Evolutionary conservation across 495 filamentous ascomycete species (phyloP).

Genomic region (Beverwykella pulmonaria): DNA sequence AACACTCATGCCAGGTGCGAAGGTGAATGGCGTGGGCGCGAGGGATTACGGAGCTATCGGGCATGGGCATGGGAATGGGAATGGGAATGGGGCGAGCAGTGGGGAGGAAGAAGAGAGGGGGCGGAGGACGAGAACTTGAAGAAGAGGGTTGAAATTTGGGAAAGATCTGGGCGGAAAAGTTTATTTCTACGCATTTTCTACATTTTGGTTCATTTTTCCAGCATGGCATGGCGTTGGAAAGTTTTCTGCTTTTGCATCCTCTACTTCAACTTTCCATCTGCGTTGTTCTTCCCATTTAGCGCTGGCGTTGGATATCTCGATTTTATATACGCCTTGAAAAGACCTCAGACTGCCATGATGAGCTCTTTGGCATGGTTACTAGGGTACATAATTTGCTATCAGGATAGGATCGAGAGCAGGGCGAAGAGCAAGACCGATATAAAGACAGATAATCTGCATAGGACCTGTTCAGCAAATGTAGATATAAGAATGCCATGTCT

Average conservation of each 20-base stretch:
- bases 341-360: too few species aligned
- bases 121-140: neutral
- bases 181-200: neutral
- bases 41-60: constrained; percentile 27
- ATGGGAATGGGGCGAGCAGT: neutral
- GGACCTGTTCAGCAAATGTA: too few species aligned
- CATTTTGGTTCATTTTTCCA: neutral
- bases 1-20: constrained; percentile 44
- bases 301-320: neutral
- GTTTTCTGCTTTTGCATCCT: neutral
- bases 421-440: too few species aligned
- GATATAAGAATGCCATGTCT: too few species aligned
- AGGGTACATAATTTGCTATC: too few species aligned
- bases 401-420: too few species aligned
- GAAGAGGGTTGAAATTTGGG: neutral
- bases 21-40: constrained; percentile 1
- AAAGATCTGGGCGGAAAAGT: neutral
- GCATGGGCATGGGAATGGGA: constrained; percentile 6
- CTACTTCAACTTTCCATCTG: neutral
- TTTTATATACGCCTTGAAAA: too few species aligned
- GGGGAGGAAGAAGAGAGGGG: constrained; percentile 1
- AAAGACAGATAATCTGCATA: too few species aligned
- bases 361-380: too few species aligned
- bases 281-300: neutral
- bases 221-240: neutral